phyloP scores from a whole-genome alignment of 768 basidiomycete genomes.

The Russula earlei region DNA sequence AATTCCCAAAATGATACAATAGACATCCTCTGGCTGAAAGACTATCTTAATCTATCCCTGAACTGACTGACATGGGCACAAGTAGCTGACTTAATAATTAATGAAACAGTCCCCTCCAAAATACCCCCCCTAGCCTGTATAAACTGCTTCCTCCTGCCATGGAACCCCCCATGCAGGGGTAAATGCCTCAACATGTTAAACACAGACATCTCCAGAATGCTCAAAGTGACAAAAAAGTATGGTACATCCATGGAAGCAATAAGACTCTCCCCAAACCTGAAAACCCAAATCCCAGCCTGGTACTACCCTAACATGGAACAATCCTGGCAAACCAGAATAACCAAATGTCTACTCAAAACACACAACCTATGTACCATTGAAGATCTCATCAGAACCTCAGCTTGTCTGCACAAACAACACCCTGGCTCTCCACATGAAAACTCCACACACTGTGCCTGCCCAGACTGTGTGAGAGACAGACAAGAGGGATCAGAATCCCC shows the following conservation, averaged over 20 bases:
- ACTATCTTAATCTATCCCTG: not conserved
- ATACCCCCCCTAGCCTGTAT: no score
- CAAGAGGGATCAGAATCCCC: no score
- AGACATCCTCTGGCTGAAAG: conserved; percentile 11
- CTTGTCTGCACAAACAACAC: not conserved
- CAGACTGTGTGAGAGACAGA: no score
- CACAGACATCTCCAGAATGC: not conserved
- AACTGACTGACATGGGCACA: conserved; percentile 15
- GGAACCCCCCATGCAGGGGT: no score
- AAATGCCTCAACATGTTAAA: not conserved
- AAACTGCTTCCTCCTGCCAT: no score
- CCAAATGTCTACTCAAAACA: not conserved
- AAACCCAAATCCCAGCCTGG: conserved; percentile 15
- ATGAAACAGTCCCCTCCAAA: not conserved
- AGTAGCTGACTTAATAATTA: conserved; percentile 1
- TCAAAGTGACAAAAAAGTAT: not conserved
- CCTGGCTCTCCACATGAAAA: not conserved
- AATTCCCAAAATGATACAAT: conserved; percentile 10
- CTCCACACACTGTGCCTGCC: no score
- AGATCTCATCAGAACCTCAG: not conserved
- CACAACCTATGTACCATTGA: not conserved
- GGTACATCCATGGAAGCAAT: not conserved
- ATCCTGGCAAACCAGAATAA: not conserved
- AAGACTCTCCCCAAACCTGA: not conserved
- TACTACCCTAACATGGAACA: not conserved